A percentile compares a stretch with the other conserved stretches of the same genome.
Evolutionary conservation across 208 protist genomes (phyloP).

Genomic region (Crithidia sp.): DNA sequence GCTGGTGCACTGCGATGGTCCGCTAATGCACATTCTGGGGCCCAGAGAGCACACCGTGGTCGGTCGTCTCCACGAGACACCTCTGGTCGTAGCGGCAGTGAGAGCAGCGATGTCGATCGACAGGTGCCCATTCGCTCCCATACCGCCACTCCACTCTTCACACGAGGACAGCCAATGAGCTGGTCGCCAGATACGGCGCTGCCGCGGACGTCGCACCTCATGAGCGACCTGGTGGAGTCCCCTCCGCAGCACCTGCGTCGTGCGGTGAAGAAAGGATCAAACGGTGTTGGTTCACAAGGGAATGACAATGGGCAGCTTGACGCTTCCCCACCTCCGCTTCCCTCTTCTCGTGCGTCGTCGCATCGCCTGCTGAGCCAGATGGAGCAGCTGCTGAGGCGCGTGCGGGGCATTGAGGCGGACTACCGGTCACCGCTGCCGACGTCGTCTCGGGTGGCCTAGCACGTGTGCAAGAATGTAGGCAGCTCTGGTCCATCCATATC

Average conservation of each 20-base stretch:
- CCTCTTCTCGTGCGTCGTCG: neutral
- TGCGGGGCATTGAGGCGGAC: slow-evolving; percentile 20
- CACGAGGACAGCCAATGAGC: neutral
- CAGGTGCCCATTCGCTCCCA: slow-evolving; percentile 8
- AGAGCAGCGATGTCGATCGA: slow-evolving; percentile 1
- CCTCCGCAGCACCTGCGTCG: slow-evolving; percentile 1
- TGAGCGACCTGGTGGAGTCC: slow-evolving; percentile 12
- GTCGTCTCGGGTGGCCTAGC: neutral
- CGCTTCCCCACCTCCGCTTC: no score
- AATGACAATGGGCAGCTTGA: no score
- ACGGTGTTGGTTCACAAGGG: neutral
- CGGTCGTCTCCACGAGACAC: neutral
- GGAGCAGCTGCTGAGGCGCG: slow-evolving; percentile 26
- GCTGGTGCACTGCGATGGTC: no score
- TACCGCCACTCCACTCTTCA: slow-evolving; percentile 27
- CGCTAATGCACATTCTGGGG: no score
- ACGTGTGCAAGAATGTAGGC: neutral
- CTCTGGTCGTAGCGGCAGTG: neutral
- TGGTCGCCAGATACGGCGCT: neutral
- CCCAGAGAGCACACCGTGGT: no score
- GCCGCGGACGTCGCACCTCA: neutral
- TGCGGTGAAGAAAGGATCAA: neutral
- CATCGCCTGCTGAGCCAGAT: slow-evolving; percentile 27
- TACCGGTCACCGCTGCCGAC: slow-evolving; percentile 6
- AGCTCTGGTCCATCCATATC: neutral